phyloP scores from a whole-genome alignment of 164 flowering plant genomes.

The Protea cynaroides region DNA sequence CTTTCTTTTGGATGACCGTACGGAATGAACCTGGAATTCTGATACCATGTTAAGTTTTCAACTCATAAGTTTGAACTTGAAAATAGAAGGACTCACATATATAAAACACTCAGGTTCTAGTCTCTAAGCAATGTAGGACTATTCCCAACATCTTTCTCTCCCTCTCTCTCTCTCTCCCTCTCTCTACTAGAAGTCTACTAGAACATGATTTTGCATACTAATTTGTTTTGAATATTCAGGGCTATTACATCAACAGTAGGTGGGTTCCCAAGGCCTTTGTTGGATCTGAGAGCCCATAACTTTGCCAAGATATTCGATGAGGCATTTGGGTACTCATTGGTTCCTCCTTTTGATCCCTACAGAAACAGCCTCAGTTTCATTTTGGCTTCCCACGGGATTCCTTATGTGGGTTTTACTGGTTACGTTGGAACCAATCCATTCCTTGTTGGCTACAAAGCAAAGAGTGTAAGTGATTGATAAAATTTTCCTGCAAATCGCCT shows the following conservation, averaged over 20 bases:
- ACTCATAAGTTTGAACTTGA: too few species aligned
- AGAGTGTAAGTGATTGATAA: constrained; percentile 24
- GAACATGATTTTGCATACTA: too few species aligned
- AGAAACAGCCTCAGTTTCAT: constrained; percentile 39
- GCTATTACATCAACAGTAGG: constrained; percentile 32
- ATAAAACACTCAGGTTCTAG: too few species aligned
- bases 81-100: too few species aligned
- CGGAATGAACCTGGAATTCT: too few species aligned
- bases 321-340: constrained; percentile 36
- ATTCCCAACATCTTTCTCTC: too few species aligned
- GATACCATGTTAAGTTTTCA: too few species aligned
- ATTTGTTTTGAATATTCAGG: constrained; percentile 21
- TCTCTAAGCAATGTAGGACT: too few species aligned
- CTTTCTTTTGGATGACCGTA: too few species aligned
- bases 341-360: constrained; percentile 66
- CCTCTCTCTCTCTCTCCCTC: background rate
- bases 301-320: constrained; percentile 35
- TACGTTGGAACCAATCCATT: constrained; percentile 54
- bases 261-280: constrained; percentile 46
- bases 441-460: constrained; percentile 20
- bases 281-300: constrained; percentile 33
- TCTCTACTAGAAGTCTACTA: background rate
- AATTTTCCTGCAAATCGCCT: background rate
- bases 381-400: constrained; percentile 40
- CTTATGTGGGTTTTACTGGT: constrained; percentile 57